phyloP scores from a whole-genome alignment of 2,329 filamentous ascomycete species.

The Tothia fuscella region DNA sequence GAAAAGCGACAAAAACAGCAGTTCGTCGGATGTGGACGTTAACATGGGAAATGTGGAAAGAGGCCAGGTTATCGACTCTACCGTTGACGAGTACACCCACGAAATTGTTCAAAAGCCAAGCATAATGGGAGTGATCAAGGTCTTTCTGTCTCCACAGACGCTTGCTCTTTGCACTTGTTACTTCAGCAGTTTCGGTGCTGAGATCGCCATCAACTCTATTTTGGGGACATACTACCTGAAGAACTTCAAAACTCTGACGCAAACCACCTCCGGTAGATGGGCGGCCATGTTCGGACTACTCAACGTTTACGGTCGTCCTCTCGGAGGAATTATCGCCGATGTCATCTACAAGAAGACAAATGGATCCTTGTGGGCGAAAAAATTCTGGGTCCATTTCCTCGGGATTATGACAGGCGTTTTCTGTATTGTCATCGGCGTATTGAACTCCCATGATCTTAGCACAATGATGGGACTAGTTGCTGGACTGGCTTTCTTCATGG shows the following conservation, averaged over 20 bases:
- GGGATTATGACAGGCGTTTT: conserved; percentile 46
- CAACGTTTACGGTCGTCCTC: conserved; percentile 55
- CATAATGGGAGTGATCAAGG: conserved; percentile 44
- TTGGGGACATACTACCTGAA: conserved; percentile 47
- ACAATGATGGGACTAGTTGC: conserved; percentile 68
- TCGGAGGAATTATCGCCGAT: conserved; percentile 51
- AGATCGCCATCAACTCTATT: conserved; percentile 49
- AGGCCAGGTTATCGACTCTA: conserved; percentile 10
- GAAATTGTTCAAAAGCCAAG: conserved; percentile 54
- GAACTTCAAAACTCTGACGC: conserved; percentile 42
- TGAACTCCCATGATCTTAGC: conserved; percentile 47
- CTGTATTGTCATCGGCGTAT: conserved; percentile 49
- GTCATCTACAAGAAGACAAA: conserved; percentile 38
- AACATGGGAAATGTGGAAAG: conserved; percentile 36
- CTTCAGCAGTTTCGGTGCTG: conserved; percentile 49
- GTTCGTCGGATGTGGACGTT: conserved; percentile 33
- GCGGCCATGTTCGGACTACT: conserved; percentile 67
- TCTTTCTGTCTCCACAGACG: conserved; percentile 50
- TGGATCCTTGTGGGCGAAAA: conserved; percentile 49
- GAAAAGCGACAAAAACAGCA: conserved; percentile 16
- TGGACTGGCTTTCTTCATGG: conserved; percentile 68
- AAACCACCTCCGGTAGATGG: conserved; percentile 46
- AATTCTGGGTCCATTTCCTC: conserved; percentile 46
- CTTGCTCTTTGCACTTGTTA: conserved; percentile 42
- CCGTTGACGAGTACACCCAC: conserved; percentile 42